Base-by-base conservation (phyloP, 1,284 basidiomycete species). In the Hypsizygus ulmarius region DNA sequence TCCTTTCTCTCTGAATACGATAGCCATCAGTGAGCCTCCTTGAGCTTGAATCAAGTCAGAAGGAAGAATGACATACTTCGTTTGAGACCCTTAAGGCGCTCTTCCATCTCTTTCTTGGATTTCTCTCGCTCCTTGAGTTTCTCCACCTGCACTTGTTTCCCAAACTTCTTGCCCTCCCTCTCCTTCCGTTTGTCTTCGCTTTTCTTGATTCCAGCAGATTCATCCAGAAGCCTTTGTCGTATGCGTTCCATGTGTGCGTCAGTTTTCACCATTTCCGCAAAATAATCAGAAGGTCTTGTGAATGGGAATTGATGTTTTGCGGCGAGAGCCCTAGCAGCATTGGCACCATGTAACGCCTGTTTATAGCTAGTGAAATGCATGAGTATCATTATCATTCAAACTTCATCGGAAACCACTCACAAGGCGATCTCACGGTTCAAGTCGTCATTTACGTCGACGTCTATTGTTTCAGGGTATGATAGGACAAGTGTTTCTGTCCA, bases 191-290 rank as follows among this genome's bases (percentile, higher is more conserved):
- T 95, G 47, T 93, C 89, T 64, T 98, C 95, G 51, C 86, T 82
- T 64, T 90, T 91, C 69, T 97, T 95, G 63, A 98, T 94, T 2
- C 81, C 78, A 2, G 93, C 90, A 21, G 77, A 73, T 66, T 99
- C 96, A 66, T 98, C 91, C 19, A 99, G 79, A 28, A 98, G 72
- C 28, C 89, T 83, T 60, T 94, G 88, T 43, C 97, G 87, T 59
- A 99, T 92, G 40, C 93, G 84, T 66, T 97, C 94, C 97, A 99
- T 99, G 71, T 99, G 97, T 16, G 91, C 78, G 63, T 99, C 97
- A 19, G 87, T 88, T 72, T 99, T 99, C 61, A 98, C 89, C 96
- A 99, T 99, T 72, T 99, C 96, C 15, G 96, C 96, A 61, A 97
- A 99, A 68, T 94, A 99, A 71, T 99, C 97, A 0, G 79, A 60